These are phyloP conservation scores for Aspergillus sclerotioniger DNA, from an alignment of 495 filamentous ascomycete genomes.

Conservation along the genomic window DNA sequence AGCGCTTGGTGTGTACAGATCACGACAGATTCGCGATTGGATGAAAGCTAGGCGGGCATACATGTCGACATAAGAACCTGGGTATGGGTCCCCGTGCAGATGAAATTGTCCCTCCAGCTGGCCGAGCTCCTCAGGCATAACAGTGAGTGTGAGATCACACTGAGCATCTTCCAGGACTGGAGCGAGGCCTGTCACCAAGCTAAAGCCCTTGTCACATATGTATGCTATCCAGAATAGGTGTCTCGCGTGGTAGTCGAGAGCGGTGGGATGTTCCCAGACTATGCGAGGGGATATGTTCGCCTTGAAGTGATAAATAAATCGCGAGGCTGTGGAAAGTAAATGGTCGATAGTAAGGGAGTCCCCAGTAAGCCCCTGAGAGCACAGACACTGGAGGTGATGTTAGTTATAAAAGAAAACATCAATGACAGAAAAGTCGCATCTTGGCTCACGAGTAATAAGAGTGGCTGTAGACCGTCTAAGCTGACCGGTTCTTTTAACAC, in stretches of 20 bases:
- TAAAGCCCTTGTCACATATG: constrained; percentile 32
- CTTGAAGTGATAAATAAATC: background rate
- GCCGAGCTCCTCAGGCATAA: constrained; percentile 12
- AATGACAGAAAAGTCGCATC: background rate
- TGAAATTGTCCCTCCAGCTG: constrained; percentile 9
- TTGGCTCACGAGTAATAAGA: background rate
- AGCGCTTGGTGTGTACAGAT: constrained; percentile 28
- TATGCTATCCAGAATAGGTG: constrained; percentile 40
- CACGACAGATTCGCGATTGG: constrained; percentile 29
- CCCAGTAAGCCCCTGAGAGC: background rate
- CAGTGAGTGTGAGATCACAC: constrained; percentile 35
- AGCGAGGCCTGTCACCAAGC: constrained; percentile 32
- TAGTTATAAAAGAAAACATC: background rate
- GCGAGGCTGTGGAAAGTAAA: background rate
- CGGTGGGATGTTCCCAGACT: background rate
- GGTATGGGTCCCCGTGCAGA: background rate
- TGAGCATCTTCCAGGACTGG: constrained; percentile 32
- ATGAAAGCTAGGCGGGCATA: constrained; percentile 30
- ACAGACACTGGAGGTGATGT: background rate
- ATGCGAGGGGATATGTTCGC: background rate
- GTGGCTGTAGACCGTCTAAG: background rate
- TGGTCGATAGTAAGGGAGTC: background rate
- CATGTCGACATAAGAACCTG: constrained; percentile 20
- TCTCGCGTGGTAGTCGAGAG: background rate
- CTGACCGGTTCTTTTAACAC: background rate